phyloP scores from a whole-genome alignment of 148 eudicot genomes.

The Dianthus caryophyllus region DNA sequence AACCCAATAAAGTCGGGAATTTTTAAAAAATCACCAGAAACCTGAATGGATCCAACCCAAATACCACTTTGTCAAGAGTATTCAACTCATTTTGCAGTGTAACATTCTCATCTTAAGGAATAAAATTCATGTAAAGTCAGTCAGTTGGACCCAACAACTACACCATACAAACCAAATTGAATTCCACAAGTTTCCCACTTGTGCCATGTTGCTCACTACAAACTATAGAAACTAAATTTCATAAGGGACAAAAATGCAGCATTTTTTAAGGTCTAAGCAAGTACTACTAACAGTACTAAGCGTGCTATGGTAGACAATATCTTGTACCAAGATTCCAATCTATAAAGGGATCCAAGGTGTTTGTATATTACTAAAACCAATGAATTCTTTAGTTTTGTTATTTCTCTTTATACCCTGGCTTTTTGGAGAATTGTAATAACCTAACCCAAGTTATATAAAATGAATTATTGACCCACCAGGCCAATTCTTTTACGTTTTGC shows the following conservation, averaged over 20 bases:
- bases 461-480: no score
- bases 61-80: no score
- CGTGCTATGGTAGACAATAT: constrained; percentile 1
- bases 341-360: constrained; percentile 11
- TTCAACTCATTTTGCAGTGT: constrained; percentile 5
- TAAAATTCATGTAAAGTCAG: constrained; percentile 6
- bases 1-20: no score
- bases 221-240: neutral
- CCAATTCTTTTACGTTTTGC: no score
- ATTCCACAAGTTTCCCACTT: neutral
- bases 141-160: constrained; percentile 14
- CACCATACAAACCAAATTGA: constrained; percentile 10
- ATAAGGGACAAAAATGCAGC: constrained; percentile 2
- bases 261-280: constrained; percentile 6
- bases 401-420: neutral
- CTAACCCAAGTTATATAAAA: neutral
- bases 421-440: neutral
- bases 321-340: neutral
- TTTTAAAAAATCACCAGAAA: no score
- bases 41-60: no score
- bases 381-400: neutral
- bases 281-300: neutral
- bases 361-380: constrained; percentile 10
- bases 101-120: neutral
- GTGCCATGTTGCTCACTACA: neutral